Conservation (phyloP, 2,329 filamentous ascomycete species). For the Verticillium nubilum region DNA sequence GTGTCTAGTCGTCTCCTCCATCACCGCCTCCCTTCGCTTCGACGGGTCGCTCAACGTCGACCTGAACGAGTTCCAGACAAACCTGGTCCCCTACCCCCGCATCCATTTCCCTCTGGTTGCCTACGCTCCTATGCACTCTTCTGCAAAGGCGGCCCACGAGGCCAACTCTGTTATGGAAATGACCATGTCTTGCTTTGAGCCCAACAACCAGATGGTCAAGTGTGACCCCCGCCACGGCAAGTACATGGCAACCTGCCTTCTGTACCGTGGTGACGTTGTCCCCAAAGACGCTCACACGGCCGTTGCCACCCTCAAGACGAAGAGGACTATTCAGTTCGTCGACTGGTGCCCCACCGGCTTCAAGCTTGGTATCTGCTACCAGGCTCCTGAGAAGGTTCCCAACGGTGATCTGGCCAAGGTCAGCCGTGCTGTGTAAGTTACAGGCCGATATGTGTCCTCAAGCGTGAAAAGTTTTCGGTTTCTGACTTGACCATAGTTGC, state of each 20-base stretch:
- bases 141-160: constrained; percentile 94
- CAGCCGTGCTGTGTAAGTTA: constrained; percentile 89
- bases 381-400: constrained; percentile 90
- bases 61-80: constrained; percentile 99
- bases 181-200: constrained; percentile 98
- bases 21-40: constrained; percentile 96
- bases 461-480: no score
- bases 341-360: constrained; percentile 99
- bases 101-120: constrained; percentile 99
- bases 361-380: constrained; percentile 99
- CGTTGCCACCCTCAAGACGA: constrained; percentile 96
- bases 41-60: constrained; percentile 99
- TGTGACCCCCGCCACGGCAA: constrained; percentile 98
- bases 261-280: constrained; percentile 98
- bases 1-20: constrained; percentile 81
- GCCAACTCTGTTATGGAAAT: constrained; percentile 98
- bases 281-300: constrained; percentile 91
- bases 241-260: constrained; percentile 98
- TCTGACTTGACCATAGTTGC: constrained; percentile 51
- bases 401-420: constrained; percentile 98
- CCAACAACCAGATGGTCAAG: constrained; percentile 99
- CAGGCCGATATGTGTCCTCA: neutral
- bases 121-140: constrained; percentile 90
- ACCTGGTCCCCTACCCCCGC: constrained; percentile 96
- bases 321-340: constrained; percentile 98